phyloP scores from a whole-genome alignment of 805 yeast genomes.

The Cyberlindnera euphorbiae region DNA sequence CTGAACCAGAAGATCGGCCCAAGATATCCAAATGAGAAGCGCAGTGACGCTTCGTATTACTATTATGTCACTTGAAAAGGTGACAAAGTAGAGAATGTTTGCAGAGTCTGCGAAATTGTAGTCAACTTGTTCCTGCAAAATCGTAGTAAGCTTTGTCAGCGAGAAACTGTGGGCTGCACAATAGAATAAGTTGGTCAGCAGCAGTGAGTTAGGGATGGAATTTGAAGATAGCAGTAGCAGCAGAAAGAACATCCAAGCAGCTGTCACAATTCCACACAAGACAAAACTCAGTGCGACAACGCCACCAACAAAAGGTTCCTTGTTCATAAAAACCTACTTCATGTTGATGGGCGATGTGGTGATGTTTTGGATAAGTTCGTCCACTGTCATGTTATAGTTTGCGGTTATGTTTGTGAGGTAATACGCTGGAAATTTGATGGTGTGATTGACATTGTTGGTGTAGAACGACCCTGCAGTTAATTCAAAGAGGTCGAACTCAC shows the following conservation, averaged over 20 bases:
- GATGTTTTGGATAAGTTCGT: slow-evolving; percentile 11
- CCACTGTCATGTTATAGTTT: slow-evolving; percentile 1
- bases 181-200: slow-evolving; percentile 51
- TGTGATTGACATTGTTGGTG: slow-evolving; percentile 1
- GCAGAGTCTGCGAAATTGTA: slow-evolving; percentile 49
- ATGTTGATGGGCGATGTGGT: not conserved
- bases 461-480: slow-evolving; percentile 19
- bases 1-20: slow-evolving; percentile 46
- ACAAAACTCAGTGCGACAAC: slow-evolving; percentile 44
- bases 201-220: slow-evolving; percentile 53
- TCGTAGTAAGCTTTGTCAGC: slow-evolving; percentile 40
- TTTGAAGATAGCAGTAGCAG: slow-evolving; percentile 51
- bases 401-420: slow-evolving; percentile 44
- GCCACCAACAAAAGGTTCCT: slow-evolving; percentile 34
- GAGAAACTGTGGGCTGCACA: slow-evolving; percentile 52
- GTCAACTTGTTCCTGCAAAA: slow-evolving; percentile 46
- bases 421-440: slow-evolving; percentile 34
- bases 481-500: slow-evolving; percentile 17
- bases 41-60: slow-evolving; percentile 38
- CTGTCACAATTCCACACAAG: slow-evolving; percentile 50
- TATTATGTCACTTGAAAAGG: slow-evolving; percentile 33
- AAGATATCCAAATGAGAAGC: slow-evolving; percentile 46
- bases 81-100: slow-evolving; percentile 35
- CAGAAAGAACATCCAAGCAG: slow-evolving; percentile 67
- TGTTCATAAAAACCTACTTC: slow-evolving; percentile 9